These are phyloP conservation scores for Aspergillus sp. DNA, from an alignment of 2,329 filamentous ascomycete species.

Conservation along the genomic window DNA sequence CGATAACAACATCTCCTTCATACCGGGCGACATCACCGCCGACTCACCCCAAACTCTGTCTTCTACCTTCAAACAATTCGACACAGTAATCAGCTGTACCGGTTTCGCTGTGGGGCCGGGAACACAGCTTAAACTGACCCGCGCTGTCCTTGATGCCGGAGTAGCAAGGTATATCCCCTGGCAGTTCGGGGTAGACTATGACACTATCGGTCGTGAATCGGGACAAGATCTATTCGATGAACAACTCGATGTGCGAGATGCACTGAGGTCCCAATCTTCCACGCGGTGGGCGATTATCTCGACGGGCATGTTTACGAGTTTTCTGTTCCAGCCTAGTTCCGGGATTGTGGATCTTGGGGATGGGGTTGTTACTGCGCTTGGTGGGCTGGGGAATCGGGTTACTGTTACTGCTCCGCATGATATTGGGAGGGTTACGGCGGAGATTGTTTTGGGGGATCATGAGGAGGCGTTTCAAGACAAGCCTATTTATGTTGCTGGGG, in stretches of 20 bases:
- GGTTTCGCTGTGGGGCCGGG: slow-evolving; percentile 60
- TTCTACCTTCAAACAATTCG: slow-evolving; percentile 39
- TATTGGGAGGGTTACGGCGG: slow-evolving; percentile 62
- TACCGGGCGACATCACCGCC: slow-evolving; percentile 47
- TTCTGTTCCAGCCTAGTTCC: slow-evolving; percentile 64
- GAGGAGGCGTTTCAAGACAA: slow-evolving; percentile 34
- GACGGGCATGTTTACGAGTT: slow-evolving; percentile 71
- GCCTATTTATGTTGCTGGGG: slow-evolving; percentile 62
- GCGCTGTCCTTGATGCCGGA: slow-evolving; percentile 54
- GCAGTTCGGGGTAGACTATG: slow-evolving; percentile 75
- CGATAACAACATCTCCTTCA: slow-evolving; percentile 34
- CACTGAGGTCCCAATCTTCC: slow-evolving; percentile 49
- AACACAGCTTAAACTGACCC: slow-evolving; percentile 58
- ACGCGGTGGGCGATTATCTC: slow-evolving; percentile 65
- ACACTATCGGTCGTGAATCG: slow-evolving; percentile 59
- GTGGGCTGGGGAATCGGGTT: slow-evolving; percentile 61
- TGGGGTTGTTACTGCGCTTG: slow-evolving; percentile 53
- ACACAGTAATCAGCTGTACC: slow-evolving; percentile 57
- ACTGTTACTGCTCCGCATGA: slow-evolving; percentile 64
- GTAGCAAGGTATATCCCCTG: slow-evolving; percentile 64
- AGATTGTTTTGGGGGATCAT: slow-evolving; percentile 43
- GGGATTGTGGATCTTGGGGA: slow-evolving; percentile 57
- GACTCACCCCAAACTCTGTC: slow-evolving; percentile 38
- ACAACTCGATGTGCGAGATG: slow-evolving; percentile 59
- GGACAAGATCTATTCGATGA: slow-evolving; percentile 68